Base-by-base conservation (phyloP, 140 eudicot species). In the Senecio squalidus region DNA sequence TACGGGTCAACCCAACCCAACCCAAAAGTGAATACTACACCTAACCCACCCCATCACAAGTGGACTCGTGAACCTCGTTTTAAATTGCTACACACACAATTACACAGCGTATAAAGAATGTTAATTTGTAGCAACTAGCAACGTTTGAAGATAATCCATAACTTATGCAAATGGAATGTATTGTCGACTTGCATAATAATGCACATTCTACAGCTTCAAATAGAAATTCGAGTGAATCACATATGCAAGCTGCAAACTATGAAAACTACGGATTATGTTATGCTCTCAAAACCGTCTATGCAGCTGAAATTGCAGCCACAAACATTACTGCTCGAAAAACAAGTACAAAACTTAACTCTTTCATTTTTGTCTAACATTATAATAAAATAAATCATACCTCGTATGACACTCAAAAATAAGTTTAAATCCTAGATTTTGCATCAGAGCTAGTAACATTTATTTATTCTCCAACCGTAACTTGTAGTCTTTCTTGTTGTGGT, bases 391-490 rank as follows among this genome's bases (percentile, higher is more conserved):
- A 75, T 69, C 49, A 70, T 51, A 76, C 71, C 61, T 60, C 11
- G 59, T 51, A 70, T 15, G 62, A 50, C 51, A 59, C 69, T 66
- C 58, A 25, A 41, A 60, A 53, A 62, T 44, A 57, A 68, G 38
- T 63, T 52, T 43, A 48, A 62, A 61, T 59, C 56, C 75, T 54
- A 56, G 31, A 24, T 17, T 39, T 55, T 16, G 55, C 53, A 40
- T 28, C 58, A 11, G 43, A 22, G 50, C 17, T 44, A 17, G 11
- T 43, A 18, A 11, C 57, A 41, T 38, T 56, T 11, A 59, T 43
- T 71, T 84, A 91, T 76, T 91, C 98, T 71, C 98, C 98, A 50
- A 91, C 89, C 2, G 94, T 82, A 91, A 91, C 81, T 91, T 86
- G 86, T 91, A 91, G 66, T 86, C 96, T 66, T 91, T 87, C 92